Evolutionary conservation across 179 eudicot genomes (phyloP).

Genomic region (Nepenthes alata): DNA sequence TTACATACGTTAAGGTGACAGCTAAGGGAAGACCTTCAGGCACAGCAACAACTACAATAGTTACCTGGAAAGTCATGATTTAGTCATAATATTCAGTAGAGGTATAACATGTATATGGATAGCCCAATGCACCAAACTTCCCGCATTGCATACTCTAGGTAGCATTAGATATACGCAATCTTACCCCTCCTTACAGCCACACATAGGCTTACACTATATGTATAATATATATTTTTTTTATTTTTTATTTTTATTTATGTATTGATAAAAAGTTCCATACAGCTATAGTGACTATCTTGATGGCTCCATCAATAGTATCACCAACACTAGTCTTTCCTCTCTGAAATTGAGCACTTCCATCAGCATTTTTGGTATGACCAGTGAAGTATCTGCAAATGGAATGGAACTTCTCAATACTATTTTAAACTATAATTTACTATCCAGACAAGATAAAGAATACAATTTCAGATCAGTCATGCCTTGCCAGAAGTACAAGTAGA

Average conservation of each 20-base stretch:
- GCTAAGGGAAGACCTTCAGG: slow-evolving; percentile 99
- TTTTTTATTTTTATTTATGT: background rate
- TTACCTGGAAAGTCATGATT: slow-evolving; percentile 44
- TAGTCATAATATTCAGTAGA: slow-evolving; percentile 1
- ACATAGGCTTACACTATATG: too few relatives aligned
- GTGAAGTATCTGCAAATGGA: slow-evolving; percentile 47
- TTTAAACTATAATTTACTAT: background rate
- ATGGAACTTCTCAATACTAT: background rate
- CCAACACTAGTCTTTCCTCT: slow-evolving; percentile 51
- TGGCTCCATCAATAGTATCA: slow-evolving; percentile 66
- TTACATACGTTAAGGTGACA: slow-evolving; percentile 85
- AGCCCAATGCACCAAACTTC: too few relatives aligned
- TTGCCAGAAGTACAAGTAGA: slow-evolving; percentile 48
- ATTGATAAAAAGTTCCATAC: slow-evolving; percentile 31
- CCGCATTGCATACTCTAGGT: too few relatives aligned
- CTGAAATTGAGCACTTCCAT: slow-evolving; percentile 32
- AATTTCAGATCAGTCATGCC: slow-evolving; percentile 28
- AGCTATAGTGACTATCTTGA: slow-evolving; percentile 81
- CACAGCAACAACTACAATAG: slow-evolving; percentile 92
- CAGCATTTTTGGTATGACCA: slow-evolving; percentile 38
- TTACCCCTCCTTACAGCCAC: too few relatives aligned
- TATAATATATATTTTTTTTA: too few relatives aligned
- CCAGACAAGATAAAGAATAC: background rate
- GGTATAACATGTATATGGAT: background rate
- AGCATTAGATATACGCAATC: too few relatives aligned